Percentiles rank a stretch among this genome's conserved stretches.
Evolutionary conservation across 2,329 filamentous ascomycete species (phyloP).

Genomic region (Penicillium sp.): DNA sequence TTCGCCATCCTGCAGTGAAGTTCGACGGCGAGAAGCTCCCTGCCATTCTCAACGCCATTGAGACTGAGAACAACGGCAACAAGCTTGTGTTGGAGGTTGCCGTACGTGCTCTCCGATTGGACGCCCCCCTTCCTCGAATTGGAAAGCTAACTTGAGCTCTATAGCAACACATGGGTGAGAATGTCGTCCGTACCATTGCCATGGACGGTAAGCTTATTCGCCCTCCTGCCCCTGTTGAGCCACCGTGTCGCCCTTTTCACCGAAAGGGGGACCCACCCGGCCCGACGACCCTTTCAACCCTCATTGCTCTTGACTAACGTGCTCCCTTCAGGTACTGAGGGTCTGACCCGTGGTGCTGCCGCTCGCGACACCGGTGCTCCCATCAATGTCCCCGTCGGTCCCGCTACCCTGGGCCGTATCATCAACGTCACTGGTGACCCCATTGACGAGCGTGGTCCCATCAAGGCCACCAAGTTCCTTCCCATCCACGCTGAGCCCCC

Average conservation of each 20-base stretch:
- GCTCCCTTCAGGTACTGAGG: conserved; percentile 77
- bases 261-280: conserved; percentile 15
- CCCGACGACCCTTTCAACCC: conserved; percentile 11
- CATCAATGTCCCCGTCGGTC: conserved; percentile 94
- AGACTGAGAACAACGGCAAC: conserved; percentile 84
- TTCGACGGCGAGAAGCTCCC: conserved; percentile 93
- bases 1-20: conserved; percentile 66
- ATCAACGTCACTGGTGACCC: conserved; percentile 99
- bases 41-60: conserved; percentile 94
- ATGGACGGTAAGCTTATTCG: conserved; percentile 80
- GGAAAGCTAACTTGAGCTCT: conserved; percentile 21
- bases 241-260: conserved; percentile 22
- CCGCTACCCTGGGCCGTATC: conserved; percentile 93
- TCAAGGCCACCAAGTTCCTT: conserved; percentile 83
- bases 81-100: conserved; percentile 96
- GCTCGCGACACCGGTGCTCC: conserved; percentile 86
- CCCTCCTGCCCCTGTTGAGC: conserved; percentile 13
- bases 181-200: conserved; percentile 98
- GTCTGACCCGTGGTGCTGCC: conserved; percentile 89
- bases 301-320: conserved; percentile 18
- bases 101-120: conserved; percentile 58
- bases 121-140: conserved; percentile 17
- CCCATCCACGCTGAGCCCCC: conserved; percentile 96
- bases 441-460: conserved; percentile 98
- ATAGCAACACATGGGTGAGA: conserved; percentile 99